phyloP scores from a whole-genome alignment of 345 rosid species.

The Noccaea caerulescens region DNA sequence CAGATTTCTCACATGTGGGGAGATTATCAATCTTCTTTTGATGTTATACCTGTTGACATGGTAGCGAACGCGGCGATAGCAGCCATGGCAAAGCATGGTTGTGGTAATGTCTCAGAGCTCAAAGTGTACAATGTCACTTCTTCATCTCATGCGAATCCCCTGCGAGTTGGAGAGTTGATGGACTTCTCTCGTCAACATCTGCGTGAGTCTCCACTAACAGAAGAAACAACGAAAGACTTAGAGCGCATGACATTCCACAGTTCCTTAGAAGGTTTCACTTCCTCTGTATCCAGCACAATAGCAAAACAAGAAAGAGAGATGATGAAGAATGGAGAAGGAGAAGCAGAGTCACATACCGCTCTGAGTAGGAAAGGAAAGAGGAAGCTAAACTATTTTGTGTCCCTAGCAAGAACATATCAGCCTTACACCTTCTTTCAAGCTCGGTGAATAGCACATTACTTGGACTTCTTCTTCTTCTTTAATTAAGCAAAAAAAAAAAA shows the following conservation, averaged over 20 bases:
- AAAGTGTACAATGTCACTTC: conserved; percentile 35
- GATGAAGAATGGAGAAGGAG: not conserved
- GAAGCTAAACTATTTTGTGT: conserved; percentile 21
- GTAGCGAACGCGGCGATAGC: conserved; percentile 38
- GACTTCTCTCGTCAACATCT: conserved; percentile 5
- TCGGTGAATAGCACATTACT: conserved; percentile 22
- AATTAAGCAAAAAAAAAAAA: not conserved
- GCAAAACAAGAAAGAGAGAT: conserved; percentile 13
- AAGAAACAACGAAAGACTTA: not conserved
- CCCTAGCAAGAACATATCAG: conserved; percentile 32
- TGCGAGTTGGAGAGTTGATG: conserved; percentile 8
- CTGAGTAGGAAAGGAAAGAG: conserved; percentile 22
- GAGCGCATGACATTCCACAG: conserved; percentile 8
- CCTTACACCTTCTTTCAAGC: conserved; percentile 35
- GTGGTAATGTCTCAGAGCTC: not conserved
- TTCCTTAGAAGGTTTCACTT: conserved; percentile 32
- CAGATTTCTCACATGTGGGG: conserved; percentile 42
- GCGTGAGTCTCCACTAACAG: conserved; percentile 14
- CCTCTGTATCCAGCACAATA: conserved; percentile 16
- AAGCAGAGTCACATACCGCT: not conserved
- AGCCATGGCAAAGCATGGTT: conserved; percentile 41
- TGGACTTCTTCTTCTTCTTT: not conserved
- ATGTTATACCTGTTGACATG: conserved; percentile 46
- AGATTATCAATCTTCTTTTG: conserved; percentile 31
- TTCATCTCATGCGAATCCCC: conserved; percentile 32